Percentiles rank a stretch among this genome's conserved stretches.
Evolutionary conservation across 106 monocot species (phyloP).

Genomic region (Phalaenopsis aphrodite): DNA sequence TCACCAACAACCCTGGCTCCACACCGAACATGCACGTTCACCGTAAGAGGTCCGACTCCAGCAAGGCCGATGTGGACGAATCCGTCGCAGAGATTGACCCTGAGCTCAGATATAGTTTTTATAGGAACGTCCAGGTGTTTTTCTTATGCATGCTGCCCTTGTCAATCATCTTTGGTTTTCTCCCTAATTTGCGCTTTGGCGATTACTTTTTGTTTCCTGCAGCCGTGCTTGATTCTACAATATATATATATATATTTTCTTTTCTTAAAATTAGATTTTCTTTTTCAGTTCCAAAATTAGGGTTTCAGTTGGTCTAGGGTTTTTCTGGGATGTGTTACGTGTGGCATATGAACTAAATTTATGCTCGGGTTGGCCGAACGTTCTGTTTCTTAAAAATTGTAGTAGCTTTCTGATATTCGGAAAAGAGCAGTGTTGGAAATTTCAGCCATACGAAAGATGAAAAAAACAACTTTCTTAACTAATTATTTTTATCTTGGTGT

Average conservation of each 20-base stretch:
- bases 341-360: too few relatives aligned
- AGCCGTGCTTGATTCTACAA: not conserved
- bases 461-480: too few relatives aligned
- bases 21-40: slow-evolving; percentile 26
- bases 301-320: not conserved
- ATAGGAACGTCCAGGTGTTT: slow-evolving; percentile 29
- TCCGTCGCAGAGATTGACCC: slow-evolving; percentile 24
- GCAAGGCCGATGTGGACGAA: slow-evolving; percentile 9
- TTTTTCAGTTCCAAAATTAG: not conserved
- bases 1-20: slow-evolving; percentile 22
- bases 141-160: not conserved
- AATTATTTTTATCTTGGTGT: too few relatives aligned
- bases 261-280: not conserved
- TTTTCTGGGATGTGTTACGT: too few relatives aligned
- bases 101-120: slow-evolving; percentile 36
- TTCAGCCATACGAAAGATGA: too few relatives aligned
- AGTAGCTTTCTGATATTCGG: too few relatives aligned
- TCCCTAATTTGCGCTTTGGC: not conserved
- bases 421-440: too few relatives aligned
- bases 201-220: not conserved
- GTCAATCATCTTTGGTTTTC: not conserved
- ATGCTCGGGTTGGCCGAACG: too few relatives aligned
- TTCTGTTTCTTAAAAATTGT: too few relatives aligned
- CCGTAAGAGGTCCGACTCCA: slow-evolving; percentile 1
- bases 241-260: not conserved